These are phyloP conservation scores for Dendrobium officinale DNA, from an alignment of 106 monocot genomes.

Conservation along the genomic window DNA sequence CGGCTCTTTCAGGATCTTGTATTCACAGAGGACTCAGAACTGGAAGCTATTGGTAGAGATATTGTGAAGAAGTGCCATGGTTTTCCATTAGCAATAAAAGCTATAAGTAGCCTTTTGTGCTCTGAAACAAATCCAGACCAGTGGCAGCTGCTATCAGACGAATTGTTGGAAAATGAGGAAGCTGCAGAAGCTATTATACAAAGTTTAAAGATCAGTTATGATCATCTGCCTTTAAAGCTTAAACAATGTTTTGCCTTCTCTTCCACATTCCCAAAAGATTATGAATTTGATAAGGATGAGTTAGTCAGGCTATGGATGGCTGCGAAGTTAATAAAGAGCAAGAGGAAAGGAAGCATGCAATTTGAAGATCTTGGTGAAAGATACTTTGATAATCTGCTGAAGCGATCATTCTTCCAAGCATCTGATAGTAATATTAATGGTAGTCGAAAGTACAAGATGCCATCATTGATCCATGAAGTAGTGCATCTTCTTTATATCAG, in stretches of 20 bases:
- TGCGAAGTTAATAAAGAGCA: background rate
- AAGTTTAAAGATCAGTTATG: conserved; percentile 16
- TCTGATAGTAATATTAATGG: background rate
- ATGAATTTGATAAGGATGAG: conserved; percentile 13
- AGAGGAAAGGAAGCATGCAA: background rate
- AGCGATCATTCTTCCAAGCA: conserved; percentile 12
- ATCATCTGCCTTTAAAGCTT: conserved; percentile 20
- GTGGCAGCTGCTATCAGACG: conserved; percentile 5
- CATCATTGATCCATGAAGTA: conserved; percentile 2
- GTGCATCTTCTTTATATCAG: background rate
- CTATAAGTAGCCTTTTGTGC: conserved; percentile 20
- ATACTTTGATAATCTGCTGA: conserved; percentile 14
- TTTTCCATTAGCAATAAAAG: conserved; percentile 25
- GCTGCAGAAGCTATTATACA: conserved; percentile 16
- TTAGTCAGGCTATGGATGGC: background rate
- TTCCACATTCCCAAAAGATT: conserved; percentile 29
- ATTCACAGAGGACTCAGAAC: conserved; percentile 7
- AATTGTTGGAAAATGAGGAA: conserved; percentile 11
- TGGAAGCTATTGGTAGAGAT: conserved; percentile 28
- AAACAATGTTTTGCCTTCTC: conserved; percentile 51
- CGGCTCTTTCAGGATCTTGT: background rate
- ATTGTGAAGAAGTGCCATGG: conserved; percentile 30
- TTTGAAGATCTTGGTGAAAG: background rate
- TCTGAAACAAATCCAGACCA: conserved; percentile 12
- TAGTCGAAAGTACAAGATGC: background rate